Evolutionary conservation across 2,329 filamentous ascomycete species (phyloP).

Genomic region (Fusarium sp.): DNA sequence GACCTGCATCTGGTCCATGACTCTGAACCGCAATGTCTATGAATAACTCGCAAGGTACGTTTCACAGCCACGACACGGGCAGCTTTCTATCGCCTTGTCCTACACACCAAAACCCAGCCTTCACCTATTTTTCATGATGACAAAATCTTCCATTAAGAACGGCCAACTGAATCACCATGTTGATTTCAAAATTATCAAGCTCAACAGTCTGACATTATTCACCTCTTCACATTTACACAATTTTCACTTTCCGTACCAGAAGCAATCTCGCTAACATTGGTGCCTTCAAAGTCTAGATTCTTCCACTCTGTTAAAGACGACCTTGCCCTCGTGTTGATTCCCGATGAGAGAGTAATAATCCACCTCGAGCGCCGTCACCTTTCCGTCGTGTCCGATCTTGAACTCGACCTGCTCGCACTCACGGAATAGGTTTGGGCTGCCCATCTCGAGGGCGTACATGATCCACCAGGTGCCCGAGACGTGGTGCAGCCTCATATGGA

Average conservation of each 20-base stretch:
- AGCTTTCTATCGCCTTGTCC: conserved; percentile 27
- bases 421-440: not conserved
- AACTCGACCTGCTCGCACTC: conserved; percentile 24
- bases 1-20: not conserved
- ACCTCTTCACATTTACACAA: conserved; percentile 4
- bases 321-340: conserved; percentile 17
- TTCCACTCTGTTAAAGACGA: conserved; percentile 20
- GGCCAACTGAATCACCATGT: conserved; percentile 72
- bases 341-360: conserved; percentile 18
- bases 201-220: conserved; percentile 68
- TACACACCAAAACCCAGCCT: conserved; percentile 9
- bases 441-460: conserved; percentile 5
- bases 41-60: conserved; percentile 35
- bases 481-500: conserved; percentile 38
- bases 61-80: conserved; percentile 18
- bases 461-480: conserved; percentile 45
- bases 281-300: conserved; percentile 21
- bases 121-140: conserved; percentile 61
- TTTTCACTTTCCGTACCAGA: not conserved
- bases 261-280: conserved; percentile 38
- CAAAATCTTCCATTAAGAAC: conserved; percentile 69
- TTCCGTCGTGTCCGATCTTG: conserved; percentile 27
- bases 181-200: conserved; percentile 69
- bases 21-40: not conserved
- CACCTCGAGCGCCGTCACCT: conserved; percentile 14